These are phyloP conservation scores for Flueggea neowawraea DNA, from an alignment of 441 rosid genomes.

Conservation along the genomic window DNA sequence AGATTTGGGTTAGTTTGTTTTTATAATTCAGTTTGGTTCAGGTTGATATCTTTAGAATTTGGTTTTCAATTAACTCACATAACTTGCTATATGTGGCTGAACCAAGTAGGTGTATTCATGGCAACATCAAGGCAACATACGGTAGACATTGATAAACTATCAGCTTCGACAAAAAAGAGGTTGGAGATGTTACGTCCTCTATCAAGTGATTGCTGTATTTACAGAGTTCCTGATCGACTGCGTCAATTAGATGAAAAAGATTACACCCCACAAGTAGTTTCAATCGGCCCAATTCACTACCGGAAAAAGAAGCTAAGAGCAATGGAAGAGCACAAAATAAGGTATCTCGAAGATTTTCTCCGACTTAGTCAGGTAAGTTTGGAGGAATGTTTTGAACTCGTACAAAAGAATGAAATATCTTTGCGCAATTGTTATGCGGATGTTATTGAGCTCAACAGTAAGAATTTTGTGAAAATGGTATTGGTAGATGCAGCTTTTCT, in stretches of 20 bases:
- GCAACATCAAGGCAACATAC: too few species aligned
- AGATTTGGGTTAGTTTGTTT: too few species aligned
- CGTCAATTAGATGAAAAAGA: constrained; percentile 2
- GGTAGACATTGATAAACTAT: neutral
- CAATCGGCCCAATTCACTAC: constrained; percentile 13
- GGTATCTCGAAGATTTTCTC: neutral
- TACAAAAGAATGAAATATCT: neutral
- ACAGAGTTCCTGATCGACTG: constrained; percentile 6
- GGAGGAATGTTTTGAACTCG: neutral
- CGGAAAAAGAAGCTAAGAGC: neutral
- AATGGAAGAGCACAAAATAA: too few species aligned
- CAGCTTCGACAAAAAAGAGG: neutral
- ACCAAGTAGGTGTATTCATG: too few species aligned
- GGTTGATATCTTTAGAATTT: too few species aligned
- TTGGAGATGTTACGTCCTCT: neutral
- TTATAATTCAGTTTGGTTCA: too few species aligned
- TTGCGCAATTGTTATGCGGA: constrained; percentile 2
- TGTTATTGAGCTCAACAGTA: neutral
- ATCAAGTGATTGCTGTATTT: neutral
- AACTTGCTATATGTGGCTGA: too few species aligned
- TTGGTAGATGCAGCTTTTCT: neutral
- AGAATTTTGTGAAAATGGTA: neutral
- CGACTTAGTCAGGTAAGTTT: neutral
- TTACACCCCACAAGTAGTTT: constrained; percentile 12
- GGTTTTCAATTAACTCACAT: too few species aligned